Base-by-base conservation (phyloP, 768 basidiomycete species). In the Serendipita indica region DNA sequence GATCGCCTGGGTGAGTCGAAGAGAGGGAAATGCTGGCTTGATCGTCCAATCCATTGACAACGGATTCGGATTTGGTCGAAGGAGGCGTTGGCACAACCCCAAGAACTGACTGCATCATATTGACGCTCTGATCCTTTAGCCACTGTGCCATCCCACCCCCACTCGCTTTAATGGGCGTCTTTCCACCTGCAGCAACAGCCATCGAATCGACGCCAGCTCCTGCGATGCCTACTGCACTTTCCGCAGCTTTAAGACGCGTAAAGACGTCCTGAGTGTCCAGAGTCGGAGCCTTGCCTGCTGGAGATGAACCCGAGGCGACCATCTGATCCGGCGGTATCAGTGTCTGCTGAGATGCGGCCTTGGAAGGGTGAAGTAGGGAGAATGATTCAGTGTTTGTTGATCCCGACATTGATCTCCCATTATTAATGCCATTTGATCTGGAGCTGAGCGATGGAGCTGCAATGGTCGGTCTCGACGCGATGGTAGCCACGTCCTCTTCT, bases 111-210 rank as follows among this genome's bases (percentile, higher is more conserved):
- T 79, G 77, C 54, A 82, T 75, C 0, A 77, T 75, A 12, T 86
- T 78, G 32, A 79, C 76, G 54, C 80, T 86, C 68, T 94, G 90
- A 64, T 92, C 89, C 33, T 79, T 77, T 41, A 94, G 68, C 90
- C 90, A 93, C 27, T 83, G 79, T 4, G 79, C 80, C 0, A 54
- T 54, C 35, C 35, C 35, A 27, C 49, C 30, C n/a, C 49, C 49
- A 79, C 65, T 84, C 81, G 58, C 75, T 76, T 3, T 76, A 75
- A n/a, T 74, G 72, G 27, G 58, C 33, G 39, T 57, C 56, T 60
- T 3, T 45, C 59, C 22, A 32, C 57, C 37, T 14, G 30, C 0
- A n/a, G 39, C 14, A 46, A 34, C 12, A 10, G 33, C 22, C 49
- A 57, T 20, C n/a, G n/a, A n/a, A n/a, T n/a, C n/a, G n/a, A n/a